These are phyloP conservation scores for Zancudomyces culisetae DNA, from an alignment of 371 early-diverging fungal species.

Conservation along the genomic window DNA sequence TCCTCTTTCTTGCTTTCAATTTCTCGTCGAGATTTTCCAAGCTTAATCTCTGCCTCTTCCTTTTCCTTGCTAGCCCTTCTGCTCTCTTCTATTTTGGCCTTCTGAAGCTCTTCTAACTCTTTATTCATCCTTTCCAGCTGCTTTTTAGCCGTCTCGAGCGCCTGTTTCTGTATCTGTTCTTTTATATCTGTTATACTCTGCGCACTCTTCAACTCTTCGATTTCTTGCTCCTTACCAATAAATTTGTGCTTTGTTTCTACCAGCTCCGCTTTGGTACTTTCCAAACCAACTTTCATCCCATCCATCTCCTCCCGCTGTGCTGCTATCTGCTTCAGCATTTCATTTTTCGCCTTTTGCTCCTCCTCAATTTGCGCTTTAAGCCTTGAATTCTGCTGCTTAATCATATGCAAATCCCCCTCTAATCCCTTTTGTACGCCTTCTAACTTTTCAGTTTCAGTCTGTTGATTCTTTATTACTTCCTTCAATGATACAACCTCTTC, in stretches of 20 bases:
- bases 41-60: slow-evolving; percentile 13
- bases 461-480: not conserved
- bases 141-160: slow-evolving; percentile 21
- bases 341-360: slow-evolving; percentile 16
- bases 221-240: slow-evolving; percentile 17
- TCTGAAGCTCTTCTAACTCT: slow-evolving; percentile 25
- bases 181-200: slow-evolving; percentile 17
- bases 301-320: slow-evolving; percentile 18
- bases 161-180: slow-evolving; percentile 23
- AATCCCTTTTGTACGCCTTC: not conserved
- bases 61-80: slow-evolving; percentile 8
- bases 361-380: slow-evolving; percentile 7
- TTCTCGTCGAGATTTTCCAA: slow-evolving; percentile 23
- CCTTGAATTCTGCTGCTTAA: slow-evolving; percentile 13
- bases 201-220: slow-evolving; percentile 14
- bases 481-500: not conserved
- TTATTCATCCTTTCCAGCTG: slow-evolving; percentile 31
- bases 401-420: slow-evolving; percentile 18
- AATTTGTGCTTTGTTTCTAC: slow-evolving; percentile 18
- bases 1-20: slow-evolving; percentile 13
- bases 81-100: slow-evolving; percentile 10
- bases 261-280: slow-evolving; percentile 5
- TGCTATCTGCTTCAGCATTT: slow-evolving; percentile 12
- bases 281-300: slow-evolving; percentile 4
- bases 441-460: not conserved